Conservation (phyloP, 495 filamentous ascomycete genomes). For the Aspergillus bertholletiae region DNA sequence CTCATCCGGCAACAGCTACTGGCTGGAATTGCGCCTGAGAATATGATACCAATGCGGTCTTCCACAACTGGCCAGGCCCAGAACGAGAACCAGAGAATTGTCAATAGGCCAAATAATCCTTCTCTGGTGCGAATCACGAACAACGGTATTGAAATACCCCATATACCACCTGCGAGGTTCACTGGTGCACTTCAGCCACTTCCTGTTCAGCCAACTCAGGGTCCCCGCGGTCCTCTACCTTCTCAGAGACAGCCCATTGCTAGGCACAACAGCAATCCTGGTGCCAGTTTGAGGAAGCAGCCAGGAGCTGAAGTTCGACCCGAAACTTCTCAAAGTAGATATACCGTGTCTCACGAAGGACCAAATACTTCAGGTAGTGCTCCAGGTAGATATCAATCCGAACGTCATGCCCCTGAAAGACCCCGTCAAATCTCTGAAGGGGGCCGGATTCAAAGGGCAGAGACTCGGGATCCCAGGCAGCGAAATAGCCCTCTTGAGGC, state of each 20-base stretch:
- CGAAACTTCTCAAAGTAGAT: background rate
- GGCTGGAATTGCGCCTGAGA: constrained; percentile 24
- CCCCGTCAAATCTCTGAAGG: background rate
- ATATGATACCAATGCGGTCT: constrained; percentile 19
- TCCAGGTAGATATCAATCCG: background rate
- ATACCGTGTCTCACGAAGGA: background rate
- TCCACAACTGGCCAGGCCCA: background rate
- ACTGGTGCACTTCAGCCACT: constrained; percentile 9
- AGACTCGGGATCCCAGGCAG: background rate
- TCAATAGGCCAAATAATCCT: constrained; percentile 2
- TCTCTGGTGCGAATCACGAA: constrained; percentile 18
- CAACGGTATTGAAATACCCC: constrained; percentile 11
- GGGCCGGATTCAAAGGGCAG: background rate
- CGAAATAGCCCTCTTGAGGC: background rate
- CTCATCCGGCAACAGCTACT: constrained; percentile 31
- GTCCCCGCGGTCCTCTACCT: background rate
- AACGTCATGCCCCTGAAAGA: background rate
- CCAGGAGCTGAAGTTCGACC: background rate
- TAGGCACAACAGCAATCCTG: background rate
- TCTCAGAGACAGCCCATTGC: background rate
- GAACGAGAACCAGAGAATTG: background rate
- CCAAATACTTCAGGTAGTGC: background rate
- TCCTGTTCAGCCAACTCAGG: background rate
- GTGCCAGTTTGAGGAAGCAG: background rate
- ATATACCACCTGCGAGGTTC: constrained; percentile 21